A percentile compares a stretch with the other conserved stretches of the same genome.
Conservation (phyloP, 345 rosid genomes). For the Eucalyptus polyanthemos region DNA sequence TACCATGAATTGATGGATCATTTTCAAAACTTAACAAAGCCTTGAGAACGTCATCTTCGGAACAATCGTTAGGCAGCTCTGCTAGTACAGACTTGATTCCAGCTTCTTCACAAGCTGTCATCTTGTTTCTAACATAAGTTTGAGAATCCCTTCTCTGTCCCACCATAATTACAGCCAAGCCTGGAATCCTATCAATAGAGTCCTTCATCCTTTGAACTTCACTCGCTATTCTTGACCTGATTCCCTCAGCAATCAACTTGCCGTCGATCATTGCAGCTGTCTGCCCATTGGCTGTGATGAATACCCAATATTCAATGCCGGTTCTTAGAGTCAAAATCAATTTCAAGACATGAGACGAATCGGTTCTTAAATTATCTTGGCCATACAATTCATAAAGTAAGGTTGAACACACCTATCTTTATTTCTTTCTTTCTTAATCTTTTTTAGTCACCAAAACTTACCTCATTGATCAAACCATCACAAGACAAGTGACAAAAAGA, state of each 20-base stretch:
- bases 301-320: not conserved
- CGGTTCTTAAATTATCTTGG: not conserved
- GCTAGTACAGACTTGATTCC: constrained; percentile 67
- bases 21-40: constrained; percentile 36
- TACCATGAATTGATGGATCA: constrained; percentile 69
- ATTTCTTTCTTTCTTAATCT: not conserved
- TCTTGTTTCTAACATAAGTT: constrained; percentile 76
- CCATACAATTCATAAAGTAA: not conserved
- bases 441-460: not conserved
- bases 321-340: not conserved
- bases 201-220: constrained; percentile 74
- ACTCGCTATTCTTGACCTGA: constrained; percentile 36
- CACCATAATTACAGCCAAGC: constrained; percentile 76
- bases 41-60: constrained; percentile 38
- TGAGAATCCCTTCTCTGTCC: constrained; percentile 78
- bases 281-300: constrained; percentile 24
- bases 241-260: constrained; percentile 64
- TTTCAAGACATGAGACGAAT: not conserved
- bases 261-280: constrained; percentile 57
- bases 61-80: constrained; percentile 44
- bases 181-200: constrained; percentile 57
- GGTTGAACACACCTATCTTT: not conserved
- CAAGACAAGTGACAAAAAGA: not conserved
- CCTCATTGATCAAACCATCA: not conserved
- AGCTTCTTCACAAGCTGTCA: constrained; percentile 71